These are phyloP conservation scores for Dioszegia crocea DNA, from an alignment of 768 basidiomycete species.

Conservation along the genomic window DNA sequence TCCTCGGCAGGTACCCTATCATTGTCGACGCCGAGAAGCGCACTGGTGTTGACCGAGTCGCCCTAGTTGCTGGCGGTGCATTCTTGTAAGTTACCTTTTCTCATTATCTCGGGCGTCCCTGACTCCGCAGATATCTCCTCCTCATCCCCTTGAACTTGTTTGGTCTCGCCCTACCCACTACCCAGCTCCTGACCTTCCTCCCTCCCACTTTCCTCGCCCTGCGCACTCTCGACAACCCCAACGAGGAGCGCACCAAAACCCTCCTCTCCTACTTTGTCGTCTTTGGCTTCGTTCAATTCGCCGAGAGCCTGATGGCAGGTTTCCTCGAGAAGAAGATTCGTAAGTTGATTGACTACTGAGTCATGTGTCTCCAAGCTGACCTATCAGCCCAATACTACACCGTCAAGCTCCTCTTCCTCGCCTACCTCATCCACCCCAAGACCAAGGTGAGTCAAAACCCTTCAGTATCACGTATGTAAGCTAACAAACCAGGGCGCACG, in stretches of 20 bases:
- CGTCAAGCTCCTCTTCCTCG: conserved; percentile 42
- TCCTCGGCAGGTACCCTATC: conserved; percentile 22
- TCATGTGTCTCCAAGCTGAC: background rate
- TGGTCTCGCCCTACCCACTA: conserved; percentile 35
- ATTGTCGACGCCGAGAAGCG: conserved; percentile 34
- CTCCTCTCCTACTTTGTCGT: conserved; percentile 39
- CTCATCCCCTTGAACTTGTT: conserved; percentile 43
- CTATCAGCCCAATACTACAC: conserved; percentile 43
- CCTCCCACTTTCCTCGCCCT: conserved; percentile 34
- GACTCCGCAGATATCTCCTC: conserved; percentile 31
- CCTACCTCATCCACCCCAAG: conserved; percentile 40
- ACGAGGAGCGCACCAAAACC: conserved; percentile 23
- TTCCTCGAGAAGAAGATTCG: conserved; percentile 34
- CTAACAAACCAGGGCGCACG: conserved; percentile 16
- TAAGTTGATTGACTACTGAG: conserved; percentile 12
- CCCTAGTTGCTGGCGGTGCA: conserved; percentile 29
- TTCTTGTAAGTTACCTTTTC: conserved; percentile 18
- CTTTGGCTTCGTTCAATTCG: conserved; percentile 36
- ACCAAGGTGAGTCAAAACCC: conserved; percentile 20
- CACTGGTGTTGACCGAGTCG: conserved; percentile 32
- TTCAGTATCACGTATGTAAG: background rate
- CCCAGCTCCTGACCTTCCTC: conserved; percentile 34
- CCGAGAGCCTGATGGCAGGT: conserved; percentile 35
- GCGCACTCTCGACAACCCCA: conserved; percentile 25
- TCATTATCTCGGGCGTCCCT: background rate